Base-by-base conservation (phyloP, 2,329 filamentous ascomycete species). In the Elsinoe fawcettii region DNA sequence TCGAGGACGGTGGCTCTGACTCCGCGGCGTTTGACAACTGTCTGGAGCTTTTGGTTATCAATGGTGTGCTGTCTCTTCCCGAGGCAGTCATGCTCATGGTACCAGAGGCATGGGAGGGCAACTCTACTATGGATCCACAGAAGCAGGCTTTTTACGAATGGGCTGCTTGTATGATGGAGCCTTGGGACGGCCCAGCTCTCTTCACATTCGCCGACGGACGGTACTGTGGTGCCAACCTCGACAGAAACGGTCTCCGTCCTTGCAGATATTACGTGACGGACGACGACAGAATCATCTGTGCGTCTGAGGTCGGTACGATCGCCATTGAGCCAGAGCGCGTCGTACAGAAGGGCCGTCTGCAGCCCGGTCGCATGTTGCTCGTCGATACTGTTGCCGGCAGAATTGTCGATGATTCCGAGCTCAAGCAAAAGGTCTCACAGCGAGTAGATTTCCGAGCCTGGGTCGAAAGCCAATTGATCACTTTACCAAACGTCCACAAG, bases 31-130 rank as follows among this genome's bases (percentile, higher is more conserved):
- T 97, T 66, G 92, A 97, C 75, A 97, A 97, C 68, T 92, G 97
- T 20, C 80, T 97, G 14, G 92, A 97, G 74, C 77, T 97, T 39
- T 79, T 97, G 63, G 90, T 87, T 66, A 95, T 97, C 74, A 97
- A 97, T 71, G 91, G 92, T 61, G 92, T 97, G 39, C 81, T 97
- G 55, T 97, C 92, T 49, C 80, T 97, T 2, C 92, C 92, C 14
- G 92, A 97, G 73, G 92, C 92, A 53, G 88, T 97, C 65, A 97
- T 97, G 92, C 81, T 97, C 66, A 96, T 97, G 91, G 89, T 97
- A 51, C 92, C 92, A 20, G 92, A 97, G 75, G 92, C 92, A 60
- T 97, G 92, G 92, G 90, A 97, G 74, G 92, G 91, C 60, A 96
- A 96, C 73, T 78, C 84, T 36, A 79, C 84, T 60, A 95, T 97